phyloP scores from a whole-genome alignment of 352 stramenopile genomes.

The Hyaloperonospora arabidopsidis region DNA sequence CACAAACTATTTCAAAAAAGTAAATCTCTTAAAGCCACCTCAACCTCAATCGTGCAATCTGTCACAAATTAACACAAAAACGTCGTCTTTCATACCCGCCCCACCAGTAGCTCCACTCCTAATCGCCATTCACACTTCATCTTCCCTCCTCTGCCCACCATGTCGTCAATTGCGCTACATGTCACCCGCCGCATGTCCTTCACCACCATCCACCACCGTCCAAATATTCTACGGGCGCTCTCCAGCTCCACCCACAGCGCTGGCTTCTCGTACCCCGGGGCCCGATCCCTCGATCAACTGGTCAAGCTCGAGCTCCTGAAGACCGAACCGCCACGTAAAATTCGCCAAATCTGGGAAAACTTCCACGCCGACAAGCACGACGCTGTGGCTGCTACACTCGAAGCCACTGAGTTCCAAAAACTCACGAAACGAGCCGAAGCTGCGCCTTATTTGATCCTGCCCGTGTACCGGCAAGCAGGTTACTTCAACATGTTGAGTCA shows the following conservation, averaged over 20 bases:
- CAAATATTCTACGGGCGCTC: too few species aligned
- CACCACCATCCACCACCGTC: too few species aligned
- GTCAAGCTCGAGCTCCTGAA: slow-evolving; percentile 80
- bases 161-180: background rate
- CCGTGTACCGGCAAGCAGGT: slow-evolving; percentile 74
- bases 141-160: slow-evolving; percentile 7
- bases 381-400: slow-evolving; percentile 48
- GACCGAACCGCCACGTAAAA: slow-evolving; percentile 48
- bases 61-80: too few species aligned
- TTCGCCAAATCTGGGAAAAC: slow-evolving; percentile 68
- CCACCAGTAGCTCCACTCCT: too few species aligned
- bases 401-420: slow-evolving; percentile 28
- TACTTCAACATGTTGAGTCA: slow-evolving; percentile 88
- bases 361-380: slow-evolving; percentile 76
- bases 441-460: slow-evolving; percentile 74
- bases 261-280: slow-evolving; percentile 80
- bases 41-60: too few species aligned
- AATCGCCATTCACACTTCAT: too few species aligned
- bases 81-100: too few species aligned
- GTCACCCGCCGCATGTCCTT: too few species aligned
- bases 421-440: slow-evolving; percentile 44
- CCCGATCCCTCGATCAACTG: slow-evolving; percentile 68
- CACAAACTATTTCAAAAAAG: too few species aligned
- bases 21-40: too few species aligned
- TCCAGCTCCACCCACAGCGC: slow-evolving; percentile 5